Evolutionary conservation across 805 yeast genomes (phyloP).

Genomic region (Myxozyma geophila): DNA sequence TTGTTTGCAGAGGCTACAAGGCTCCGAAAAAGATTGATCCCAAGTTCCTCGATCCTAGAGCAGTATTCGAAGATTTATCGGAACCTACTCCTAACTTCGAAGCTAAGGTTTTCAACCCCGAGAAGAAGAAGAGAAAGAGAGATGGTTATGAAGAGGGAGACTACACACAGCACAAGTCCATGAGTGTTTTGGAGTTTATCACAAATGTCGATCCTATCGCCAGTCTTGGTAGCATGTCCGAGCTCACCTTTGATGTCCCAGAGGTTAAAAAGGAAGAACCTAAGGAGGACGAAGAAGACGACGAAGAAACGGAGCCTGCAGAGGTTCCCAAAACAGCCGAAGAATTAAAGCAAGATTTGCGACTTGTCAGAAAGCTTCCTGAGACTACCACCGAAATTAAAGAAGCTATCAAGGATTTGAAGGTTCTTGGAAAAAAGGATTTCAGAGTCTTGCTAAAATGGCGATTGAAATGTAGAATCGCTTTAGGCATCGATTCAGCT

Average conservation of each 20-base stretch:
- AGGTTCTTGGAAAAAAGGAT: slow-evolving; percentile 92
- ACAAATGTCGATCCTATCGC: slow-evolving; percentile 82
- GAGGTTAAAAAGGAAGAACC: neutral
- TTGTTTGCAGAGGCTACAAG: slow-evolving; percentile 92
- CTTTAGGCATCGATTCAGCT: slow-evolving; percentile 63
- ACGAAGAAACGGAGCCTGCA: slow-evolving; percentile 13
- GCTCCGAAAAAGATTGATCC: slow-evolving; percentile 97
- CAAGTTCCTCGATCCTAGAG: slow-evolving; percentile 84
- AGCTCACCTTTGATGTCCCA: slow-evolving; percentile 58
- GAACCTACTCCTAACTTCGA: slow-evolving; percentile 66
- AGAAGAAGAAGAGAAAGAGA: slow-evolving; percentile 84
- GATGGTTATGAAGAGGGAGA: slow-evolving; percentile 98
- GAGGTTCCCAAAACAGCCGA: neutral
- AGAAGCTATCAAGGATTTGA: slow-evolving; percentile 86
- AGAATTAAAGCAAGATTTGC: slow-evolving; percentile 56
- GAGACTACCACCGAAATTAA: slow-evolving; percentile 78
- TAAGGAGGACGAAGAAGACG: slow-evolving; percentile 8
- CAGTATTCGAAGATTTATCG: slow-evolving; percentile 89
- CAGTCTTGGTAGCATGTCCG: slow-evolving; percentile 72
- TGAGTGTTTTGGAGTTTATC: slow-evolving; percentile 80
- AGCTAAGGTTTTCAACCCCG: slow-evolving; percentile 93
- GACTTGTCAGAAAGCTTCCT: slow-evolving; percentile 66
- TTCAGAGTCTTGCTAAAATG: slow-evolving; percentile 83
- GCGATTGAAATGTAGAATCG: slow-evolving; percentile 83
- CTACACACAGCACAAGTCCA: slow-evolving; percentile 68